Evolutionary conservation across 2,329 filamentous ascomycete species (phyloP).

Genomic region (Gaeumannomyces tritici): DNA sequence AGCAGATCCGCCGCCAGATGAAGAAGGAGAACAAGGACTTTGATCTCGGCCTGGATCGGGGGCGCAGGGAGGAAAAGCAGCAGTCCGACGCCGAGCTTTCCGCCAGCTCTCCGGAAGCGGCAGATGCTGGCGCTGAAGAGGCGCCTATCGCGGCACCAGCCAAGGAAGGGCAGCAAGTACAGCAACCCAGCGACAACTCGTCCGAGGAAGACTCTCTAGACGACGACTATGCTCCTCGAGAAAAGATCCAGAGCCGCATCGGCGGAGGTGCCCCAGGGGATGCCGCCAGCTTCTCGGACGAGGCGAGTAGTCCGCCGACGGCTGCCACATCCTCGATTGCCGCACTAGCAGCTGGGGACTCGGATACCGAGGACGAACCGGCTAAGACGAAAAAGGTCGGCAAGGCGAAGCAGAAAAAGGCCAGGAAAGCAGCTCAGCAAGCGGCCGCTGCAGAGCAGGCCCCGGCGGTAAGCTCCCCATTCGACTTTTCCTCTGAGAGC

Average conservation of each 20-base stretch:
- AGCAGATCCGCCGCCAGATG: conserved; percentile 75
- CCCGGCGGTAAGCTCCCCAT: background rate
- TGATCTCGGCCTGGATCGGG: conserved; percentile 24
- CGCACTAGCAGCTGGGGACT: background rate
- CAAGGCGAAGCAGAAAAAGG: conserved; percentile 13
- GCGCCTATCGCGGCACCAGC: background rate
- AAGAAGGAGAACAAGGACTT: conserved; percentile 63
- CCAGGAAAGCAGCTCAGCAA: conserved; percentile 7
- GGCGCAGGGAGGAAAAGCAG: background rate
- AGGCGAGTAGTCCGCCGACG: background rate
- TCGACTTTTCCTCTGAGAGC: background rate
- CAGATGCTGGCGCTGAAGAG: background rate
- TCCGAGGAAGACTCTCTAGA: conserved; percentile 1
- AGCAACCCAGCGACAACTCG: conserved; percentile 3
- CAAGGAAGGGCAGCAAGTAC: background rate
- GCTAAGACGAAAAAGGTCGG: conserved; percentile 29
- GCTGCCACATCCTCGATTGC: background rate
- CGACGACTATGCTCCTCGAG: conserved; percentile 36
- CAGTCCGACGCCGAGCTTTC: background rate
- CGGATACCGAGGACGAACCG: background rate
- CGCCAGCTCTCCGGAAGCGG: background rate
- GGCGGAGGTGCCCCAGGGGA: background rate
- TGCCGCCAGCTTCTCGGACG: background rate
- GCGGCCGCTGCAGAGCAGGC: background rate
- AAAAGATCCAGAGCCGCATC: conserved; percentile 31